Percentiles rank a stretch among this genome's conserved stretches.
Conservation (phyloP, 805 yeast species). For the Wickerhamomyces bisporus region DNA sequence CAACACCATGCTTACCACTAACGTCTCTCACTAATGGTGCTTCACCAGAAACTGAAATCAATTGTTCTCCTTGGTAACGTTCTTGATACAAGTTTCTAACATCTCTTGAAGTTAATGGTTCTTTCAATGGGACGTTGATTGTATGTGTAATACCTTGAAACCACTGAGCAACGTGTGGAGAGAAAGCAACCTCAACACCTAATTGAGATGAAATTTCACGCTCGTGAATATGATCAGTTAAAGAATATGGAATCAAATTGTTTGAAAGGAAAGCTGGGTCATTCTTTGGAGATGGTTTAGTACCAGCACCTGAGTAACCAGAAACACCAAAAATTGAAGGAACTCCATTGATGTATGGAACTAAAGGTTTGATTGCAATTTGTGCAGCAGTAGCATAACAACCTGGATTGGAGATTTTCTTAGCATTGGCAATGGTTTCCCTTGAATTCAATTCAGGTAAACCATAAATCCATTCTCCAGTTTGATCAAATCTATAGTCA, state of each 20-base stretch:
- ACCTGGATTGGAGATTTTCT: conserved; percentile 92
- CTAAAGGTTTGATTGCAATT: conserved; percentile 81
- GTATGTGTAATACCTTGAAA: conserved; percentile 97
- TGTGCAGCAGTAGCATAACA: conserved; percentile 99
- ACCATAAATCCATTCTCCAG: conserved; percentile 90
- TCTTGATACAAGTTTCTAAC: conserved; percentile 83
- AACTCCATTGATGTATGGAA: conserved; percentile 58
- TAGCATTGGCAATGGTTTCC: conserved; percentile 57
- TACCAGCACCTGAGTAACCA: conserved; percentile 99
- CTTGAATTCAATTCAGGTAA: conserved; percentile 87
- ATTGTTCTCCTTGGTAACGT: conserved; percentile 79
- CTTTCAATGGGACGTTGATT: conserved; percentile 79
- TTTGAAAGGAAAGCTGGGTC: conserved; percentile 69
- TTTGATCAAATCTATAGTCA: conserved; percentile 88
- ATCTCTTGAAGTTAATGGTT: conserved; percentile 69
- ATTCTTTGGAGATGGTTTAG: conserved; percentile 96
- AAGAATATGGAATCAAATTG: conserved; percentile 89
- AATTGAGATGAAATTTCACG: conserved; percentile 81
- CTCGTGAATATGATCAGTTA: conserved; percentile 97
- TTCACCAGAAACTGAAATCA: conserved; percentile 83
- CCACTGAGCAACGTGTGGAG: conserved; percentile 99
- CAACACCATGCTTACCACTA: conserved; percentile 91
- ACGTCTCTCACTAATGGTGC: conserved; percentile 90
- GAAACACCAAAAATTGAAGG: conserved; percentile 94
- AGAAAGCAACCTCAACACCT: conserved; percentile 77